Evolutionary conservation across 495 filamentous ascomycete genomes (phyloP), one percentile per base, ranked within the genome.

Genomic region (Trichocladium uniseriatum): DNA sequence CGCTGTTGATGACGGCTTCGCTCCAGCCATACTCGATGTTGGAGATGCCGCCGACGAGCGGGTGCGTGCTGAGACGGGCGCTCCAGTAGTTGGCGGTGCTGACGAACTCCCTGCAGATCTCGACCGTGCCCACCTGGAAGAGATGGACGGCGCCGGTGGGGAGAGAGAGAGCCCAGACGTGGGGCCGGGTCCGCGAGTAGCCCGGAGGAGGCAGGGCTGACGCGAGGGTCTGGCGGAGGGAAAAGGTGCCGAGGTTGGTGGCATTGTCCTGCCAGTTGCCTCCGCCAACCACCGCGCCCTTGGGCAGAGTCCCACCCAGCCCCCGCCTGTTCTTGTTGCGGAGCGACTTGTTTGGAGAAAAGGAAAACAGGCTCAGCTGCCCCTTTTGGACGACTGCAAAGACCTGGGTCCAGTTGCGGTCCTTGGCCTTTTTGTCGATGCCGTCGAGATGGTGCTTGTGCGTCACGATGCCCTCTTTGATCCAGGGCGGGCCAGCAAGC

Each of bases 1-100:
- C 80, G 40, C 78, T 77, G 57, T 94, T 91, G 59, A 95, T 81
- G 55, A 95, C 76, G n/a, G 77, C 71, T 39, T 95, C 90, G 46
- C 86, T 84, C 92, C 94, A 97, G 48, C 92, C 92, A 62, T 96
- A 96, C 64, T 99, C 94, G 43, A 97, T 83, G 58, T 96, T 99
- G 69, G 87, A 94, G 58, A 97, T 83, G 52, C 88, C 91, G 21
- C 91, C 92, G 8, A 89, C 77, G 5, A 97, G 71, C 10, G 92
- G 92, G 53, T 95, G 86, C 52, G 95, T 96, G 58, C 87, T 94
- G 8, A 97, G 72, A 37, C 92, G 78, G 2, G 92, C 89, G 58
- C 87, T 87, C 92, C 92, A 99, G 69, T 99, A 99, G 68, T 99
- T 99, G 56, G 88, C 91, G 0, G 87, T 94, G 29, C 79, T 81